Evolutionary conservation across 2,329 filamentous ascomycete genomes (phyloP).

Genomic region (Exophiala sp.): DNA sequence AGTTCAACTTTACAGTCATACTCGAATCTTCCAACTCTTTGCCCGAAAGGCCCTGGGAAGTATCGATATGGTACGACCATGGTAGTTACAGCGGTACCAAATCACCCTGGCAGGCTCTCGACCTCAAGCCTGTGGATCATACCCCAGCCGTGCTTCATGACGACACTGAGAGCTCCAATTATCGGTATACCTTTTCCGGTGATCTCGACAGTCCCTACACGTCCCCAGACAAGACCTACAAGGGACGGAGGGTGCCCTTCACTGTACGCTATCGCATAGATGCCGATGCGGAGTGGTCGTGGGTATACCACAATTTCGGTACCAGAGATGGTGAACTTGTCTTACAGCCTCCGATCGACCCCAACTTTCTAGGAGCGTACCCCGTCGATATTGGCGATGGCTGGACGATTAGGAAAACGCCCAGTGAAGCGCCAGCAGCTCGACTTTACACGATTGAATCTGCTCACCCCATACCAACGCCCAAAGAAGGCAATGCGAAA

Average conservation of each 20-base stretch:
- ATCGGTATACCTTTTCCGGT: conserved; percentile 34
- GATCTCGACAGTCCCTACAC: conserved; percentile 26
- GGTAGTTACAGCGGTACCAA: conserved; percentile 41
- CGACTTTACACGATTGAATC: conserved; percentile 38
- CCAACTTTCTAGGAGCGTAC: conserved; percentile 27
- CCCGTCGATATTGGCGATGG: conserved; percentile 36
- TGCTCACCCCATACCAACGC: conserved; percentile 37
- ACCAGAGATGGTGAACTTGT: conserved; percentile 42
- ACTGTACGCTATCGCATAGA: conserved; percentile 43
- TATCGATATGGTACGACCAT: conserved; percentile 71
- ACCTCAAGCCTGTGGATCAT: conserved; percentile 45
- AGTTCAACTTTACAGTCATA: conserved; percentile 63
- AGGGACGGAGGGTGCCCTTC: conserved; percentile 34
- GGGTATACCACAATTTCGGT: conserved; percentile 42
- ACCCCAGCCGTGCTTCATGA: conserved; percentile 29
- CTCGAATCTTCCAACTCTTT: conserved; percentile 61
- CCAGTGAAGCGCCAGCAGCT: conserved; percentile 42
- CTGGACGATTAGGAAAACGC: conserved; percentile 34
- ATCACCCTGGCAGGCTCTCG: conserved; percentile 53
- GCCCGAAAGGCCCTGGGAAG: conserved; percentile 62
- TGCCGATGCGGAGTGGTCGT: conserved; percentile 40
- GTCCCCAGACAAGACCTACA: conserved; percentile 22
- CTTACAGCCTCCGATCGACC: conserved; percentile 31
- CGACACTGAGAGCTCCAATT: conserved; percentile 28
- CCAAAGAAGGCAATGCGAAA: conserved; percentile 57